A percentile compares a stretch with the other conserved stretches of the same genome.
These are phyloP conservation scores for Colletotrichum noveboracense DNA, from an alignment of 2,329 filamentous ascomycete species.

Conservation along the genomic window DNA sequence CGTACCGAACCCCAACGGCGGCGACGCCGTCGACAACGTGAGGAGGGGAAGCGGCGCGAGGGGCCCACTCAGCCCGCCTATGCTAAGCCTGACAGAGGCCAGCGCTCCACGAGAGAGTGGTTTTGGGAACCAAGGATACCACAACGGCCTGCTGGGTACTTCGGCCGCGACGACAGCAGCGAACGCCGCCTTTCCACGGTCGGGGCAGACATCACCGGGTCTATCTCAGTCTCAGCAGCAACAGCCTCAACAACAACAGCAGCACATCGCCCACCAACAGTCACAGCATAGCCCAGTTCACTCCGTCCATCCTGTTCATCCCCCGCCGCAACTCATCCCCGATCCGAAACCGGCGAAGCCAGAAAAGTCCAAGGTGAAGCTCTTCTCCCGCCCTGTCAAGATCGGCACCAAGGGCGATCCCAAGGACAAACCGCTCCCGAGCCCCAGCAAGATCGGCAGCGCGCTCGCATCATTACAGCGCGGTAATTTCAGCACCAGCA, in stretches of 20 bases:
- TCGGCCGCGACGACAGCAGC: conserved; percentile 74
- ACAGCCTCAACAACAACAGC: conserved; percentile 33
- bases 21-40: background rate
- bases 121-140: conserved; percentile 58
- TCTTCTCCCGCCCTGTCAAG: conserved; percentile 80
- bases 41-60: conserved; percentile 51
- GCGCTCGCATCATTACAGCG: conserved; percentile 70
- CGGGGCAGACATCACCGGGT: conserved; percentile 57
- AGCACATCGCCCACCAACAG: conserved; percentile 31
- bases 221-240: conserved; percentile 36
- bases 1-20: conserved; percentile 57
- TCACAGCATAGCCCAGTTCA: background rate
- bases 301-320: conserved; percentile 31
- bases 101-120: conserved; percentile 63
- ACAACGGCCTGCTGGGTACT: conserved; percentile 65
- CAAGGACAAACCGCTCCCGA: conserved; percentile 72
- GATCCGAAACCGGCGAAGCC: conserved; percentile 63
- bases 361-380: conserved; percentile 79
- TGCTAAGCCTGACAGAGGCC: conserved; percentile 69
- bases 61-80: conserved; percentile 64
- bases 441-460: conserved; percentile 73
- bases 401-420: conserved; percentile 73
- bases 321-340: conserved; percentile 40
- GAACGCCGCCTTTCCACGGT: conserved; percentile 75
- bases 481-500: conserved; percentile 74